A percentile compares a stretch with the other conserved stretches of the same genome.
phyloP scores from a whole-genome alignment of 805 yeast species.

The Ogataea glucozyma region DNA sequence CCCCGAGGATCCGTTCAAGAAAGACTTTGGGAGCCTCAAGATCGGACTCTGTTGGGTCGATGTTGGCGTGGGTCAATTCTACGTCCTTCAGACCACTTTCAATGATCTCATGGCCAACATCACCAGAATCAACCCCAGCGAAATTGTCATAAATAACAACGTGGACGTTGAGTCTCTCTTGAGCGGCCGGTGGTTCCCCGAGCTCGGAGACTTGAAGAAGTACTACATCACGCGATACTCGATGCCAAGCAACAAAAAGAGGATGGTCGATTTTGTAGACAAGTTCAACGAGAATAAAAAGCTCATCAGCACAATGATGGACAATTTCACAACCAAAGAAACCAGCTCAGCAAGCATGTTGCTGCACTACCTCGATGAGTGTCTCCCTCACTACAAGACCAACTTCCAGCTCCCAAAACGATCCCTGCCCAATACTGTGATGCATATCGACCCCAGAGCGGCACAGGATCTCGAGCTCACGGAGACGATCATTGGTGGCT shows the following conservation, averaged over 20 bases:
- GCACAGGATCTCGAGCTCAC: slow-evolving; percentile 74
- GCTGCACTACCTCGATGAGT: slow-evolving; percentile 68
- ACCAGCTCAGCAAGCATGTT: slow-evolving; percentile 61
- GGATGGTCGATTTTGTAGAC: slow-evolving; percentile 38
- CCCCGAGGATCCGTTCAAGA: slow-evolving; percentile 48
- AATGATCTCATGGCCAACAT: slow-evolving; percentile 68
- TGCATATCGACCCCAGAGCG: slow-evolving; percentile 83
- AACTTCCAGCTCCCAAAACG: slow-evolving; percentile 68
- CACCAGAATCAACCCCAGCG: slow-evolving; percentile 78
- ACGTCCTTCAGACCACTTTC: slow-evolving; percentile 62
- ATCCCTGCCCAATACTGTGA: slow-evolving; percentile 48
- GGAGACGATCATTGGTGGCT: slow-evolving; percentile 55
- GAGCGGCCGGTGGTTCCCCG: slow-evolving; percentile 56
- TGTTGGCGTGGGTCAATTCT: slow-evolving; percentile 77
- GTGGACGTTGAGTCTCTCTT: slow-evolving; percentile 41
- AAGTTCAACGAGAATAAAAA: slow-evolving; percentile 41
- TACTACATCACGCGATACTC: slow-evolving; percentile 59
- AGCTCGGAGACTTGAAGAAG: slow-evolving; percentile 56
- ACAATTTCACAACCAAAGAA: slow-evolving; percentile 46
- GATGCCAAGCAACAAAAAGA: slow-evolving; percentile 42
- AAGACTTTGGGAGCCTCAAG: slow-evolving; percentile 36
- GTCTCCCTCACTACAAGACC: slow-evolving; percentile 66
- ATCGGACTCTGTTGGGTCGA: slow-evolving; percentile 90
- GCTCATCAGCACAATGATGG: slow-evolving; percentile 28
- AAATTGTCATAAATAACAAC: slow-evolving; percentile 60